Conservation (phyloP, 805 yeast genomes). For the Yamadazyma insecticola region DNA sequence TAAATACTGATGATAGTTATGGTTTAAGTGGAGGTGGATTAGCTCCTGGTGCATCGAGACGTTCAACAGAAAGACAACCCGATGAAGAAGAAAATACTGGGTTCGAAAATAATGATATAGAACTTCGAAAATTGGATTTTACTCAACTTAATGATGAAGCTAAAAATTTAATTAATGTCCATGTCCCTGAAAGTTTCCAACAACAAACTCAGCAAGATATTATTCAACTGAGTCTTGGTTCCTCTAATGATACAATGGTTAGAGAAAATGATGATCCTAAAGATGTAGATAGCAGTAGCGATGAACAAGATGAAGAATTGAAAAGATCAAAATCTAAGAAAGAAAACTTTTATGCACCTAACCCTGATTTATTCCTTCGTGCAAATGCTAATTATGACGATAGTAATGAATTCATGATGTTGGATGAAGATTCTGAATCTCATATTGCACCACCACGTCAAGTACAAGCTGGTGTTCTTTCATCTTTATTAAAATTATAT, state of each 20-base stretch:
- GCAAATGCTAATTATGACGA: conserved; percentile 16
- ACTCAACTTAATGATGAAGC: conserved; percentile 49
- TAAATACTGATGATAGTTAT: conserved; percentile 17
- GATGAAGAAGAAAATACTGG: conserved; percentile 21
- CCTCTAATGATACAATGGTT: conserved; percentile 9
- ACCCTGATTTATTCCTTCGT: conserved; percentile 41
- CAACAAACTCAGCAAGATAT: conserved; percentile 5
- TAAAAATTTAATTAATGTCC: conserved; percentile 47
- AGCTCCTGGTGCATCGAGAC: conserved; percentile 33
- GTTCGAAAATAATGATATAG: conserved; percentile 34
- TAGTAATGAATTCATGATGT: conserved; percentile 28
- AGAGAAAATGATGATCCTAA: conserved; percentile 3
- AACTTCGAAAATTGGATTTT: conserved; percentile 40
- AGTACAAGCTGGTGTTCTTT: conserved; percentile 82
- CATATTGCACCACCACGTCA: conserved; percentile 42
- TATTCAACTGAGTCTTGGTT: conserved; percentile 3
- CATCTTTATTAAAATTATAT: conserved; percentile 70
- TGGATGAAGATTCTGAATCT: conserved; percentile 26
- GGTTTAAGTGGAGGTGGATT: conserved; percentile 37
- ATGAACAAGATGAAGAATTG: conserved; percentile 2
- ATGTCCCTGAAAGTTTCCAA: conserved; percentile 27
- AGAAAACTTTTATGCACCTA: conserved; percentile 29
- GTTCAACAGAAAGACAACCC: conserved; percentile 5
- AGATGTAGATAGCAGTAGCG: conserved; percentile 1
- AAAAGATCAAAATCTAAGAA: conserved; percentile 1